Base-by-base conservation (phyloP, 768 basidiomycete species). In the Suillus spraguei region DNA sequence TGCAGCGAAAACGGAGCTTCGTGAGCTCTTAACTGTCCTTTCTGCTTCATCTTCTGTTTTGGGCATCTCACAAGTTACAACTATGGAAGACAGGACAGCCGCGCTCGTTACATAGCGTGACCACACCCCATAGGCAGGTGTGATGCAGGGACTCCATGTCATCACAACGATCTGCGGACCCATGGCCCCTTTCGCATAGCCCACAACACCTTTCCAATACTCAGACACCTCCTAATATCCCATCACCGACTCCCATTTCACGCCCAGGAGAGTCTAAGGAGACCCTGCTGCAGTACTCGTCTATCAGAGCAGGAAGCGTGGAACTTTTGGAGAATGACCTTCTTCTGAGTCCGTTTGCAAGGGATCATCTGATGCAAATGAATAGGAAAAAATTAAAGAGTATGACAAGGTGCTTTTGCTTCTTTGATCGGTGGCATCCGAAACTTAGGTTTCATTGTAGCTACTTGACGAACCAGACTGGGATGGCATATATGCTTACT, bases 401-500 rank as follows among this genome's bases (percentile, higher is more conserved):
- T 98, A 95, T 68, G 97, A 99, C 82, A 89, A 90, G 82, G 97
- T 95, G 67, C 66, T 85, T 78, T n/a, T 17, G 32, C 28, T 63
- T 16, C 32, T 33, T 61, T 55, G 32, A 33, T 41, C 28, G 22
- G 20, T 52, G 49, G 20, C 5, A 2, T 60, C 52, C 47, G n/a
- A 4, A 52, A n/a, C 16, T 56, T 1, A 59, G 36, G 53, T 42
- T 52, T 60, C 14, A 59, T 42, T 58, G 7, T 69, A 97, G 95
- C 80, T 97, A 41, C 82, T 97, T 63, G 94, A 97, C 69, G 92
- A 97, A 66, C 86, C 92, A 3, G 95, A 97, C 76, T 98, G 95
- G 96, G 95, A n/a, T n/a, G n/a, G n/a, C n/a, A 97, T 69, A 96
- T 99, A 64, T n/a, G n/a, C n/a, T n/a, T 99, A 95, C 74, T 99